Evolutionary conservation across 768 basidiomycete genomes (phyloP).

Genomic region (Stropharia rugosoannulata): DNA sequence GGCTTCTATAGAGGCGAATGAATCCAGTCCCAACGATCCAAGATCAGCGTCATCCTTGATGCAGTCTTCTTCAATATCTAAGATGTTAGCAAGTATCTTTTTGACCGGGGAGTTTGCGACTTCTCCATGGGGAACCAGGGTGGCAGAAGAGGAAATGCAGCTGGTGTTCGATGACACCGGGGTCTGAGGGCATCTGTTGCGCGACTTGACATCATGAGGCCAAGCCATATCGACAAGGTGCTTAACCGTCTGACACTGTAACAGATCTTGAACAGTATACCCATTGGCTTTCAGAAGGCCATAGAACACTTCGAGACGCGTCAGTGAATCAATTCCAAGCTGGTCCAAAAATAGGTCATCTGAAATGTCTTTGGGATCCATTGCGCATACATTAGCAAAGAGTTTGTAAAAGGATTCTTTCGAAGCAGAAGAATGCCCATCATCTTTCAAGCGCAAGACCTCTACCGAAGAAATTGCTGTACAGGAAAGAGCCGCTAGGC

Average conservation of each 20-base stretch:
- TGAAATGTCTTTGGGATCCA: slow-evolving; percentile 32
- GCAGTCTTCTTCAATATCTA: slow-evolving; percentile 25
- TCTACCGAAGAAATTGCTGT: not conserved
- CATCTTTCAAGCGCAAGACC: not conserved
- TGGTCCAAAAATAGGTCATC: slow-evolving; percentile 42
- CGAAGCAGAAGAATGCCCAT: not conserved
- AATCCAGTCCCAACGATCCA: slow-evolving; percentile 58
- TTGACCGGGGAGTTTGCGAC: slow-evolving; percentile 4
- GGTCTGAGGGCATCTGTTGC: slow-evolving; percentile 5
- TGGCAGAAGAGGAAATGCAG: slow-evolving; percentile 32
- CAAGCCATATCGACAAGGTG: slow-evolving; percentile 33
- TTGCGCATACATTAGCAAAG: slow-evolving; percentile 40
- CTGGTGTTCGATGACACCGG: slow-evolving; percentile 6
- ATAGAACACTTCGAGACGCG: slow-evolving; percentile 54
- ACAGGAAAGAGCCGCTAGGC: slow-evolving; percentile 37
- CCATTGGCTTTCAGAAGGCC: slow-evolving; percentile 29
- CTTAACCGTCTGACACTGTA: slow-evolving; percentile 30
- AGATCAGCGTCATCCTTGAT: slow-evolving; percentile 48
- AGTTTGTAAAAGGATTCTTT: slow-evolving; percentile 31
- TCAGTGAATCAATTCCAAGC: slow-evolving; percentile 66
- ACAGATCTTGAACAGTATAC: slow-evolving; percentile 29
- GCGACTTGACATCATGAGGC: not conserved
- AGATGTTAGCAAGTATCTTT: slow-evolving; percentile 17
- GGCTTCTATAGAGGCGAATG: slow-evolving; percentile 62
- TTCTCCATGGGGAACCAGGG: slow-evolving; percentile 26